Percentiles rank a stretch among this genome's conserved stretches.
Conservation (phyloP, 1,139 yeast species). For the Geotrichum siamense region DNA sequence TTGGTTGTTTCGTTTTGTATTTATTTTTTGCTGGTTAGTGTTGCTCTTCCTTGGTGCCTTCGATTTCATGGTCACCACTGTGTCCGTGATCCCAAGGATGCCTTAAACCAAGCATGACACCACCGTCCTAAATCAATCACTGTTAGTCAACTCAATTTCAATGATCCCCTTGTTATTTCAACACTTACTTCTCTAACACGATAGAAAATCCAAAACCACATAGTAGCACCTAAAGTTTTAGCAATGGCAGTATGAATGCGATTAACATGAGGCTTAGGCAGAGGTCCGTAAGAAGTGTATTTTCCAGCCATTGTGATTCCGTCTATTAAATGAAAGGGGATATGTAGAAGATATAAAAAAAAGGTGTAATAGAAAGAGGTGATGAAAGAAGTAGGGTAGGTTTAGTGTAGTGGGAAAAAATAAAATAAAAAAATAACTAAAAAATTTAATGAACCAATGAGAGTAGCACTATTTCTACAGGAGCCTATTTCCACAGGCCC, state of each 20-base stretch:
- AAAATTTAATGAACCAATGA: slow-evolving; percentile 1
- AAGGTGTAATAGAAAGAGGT: not conserved
- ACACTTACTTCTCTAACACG: slow-evolving; percentile 57
- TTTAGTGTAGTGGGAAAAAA: not conserved
- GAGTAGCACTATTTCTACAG: not conserved
- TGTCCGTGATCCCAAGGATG: slow-evolving; percentile 39
- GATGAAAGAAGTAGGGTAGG: not conserved
- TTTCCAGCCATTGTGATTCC: slow-evolving; percentile 15
- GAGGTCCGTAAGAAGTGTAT: slow-evolving; percentile 25
- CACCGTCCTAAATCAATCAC: slow-evolving; percentile 37
- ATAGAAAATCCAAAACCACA: slow-evolving; percentile 85
- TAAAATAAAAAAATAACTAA: too few relatives aligned
- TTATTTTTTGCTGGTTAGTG: slow-evolving; percentile 8
- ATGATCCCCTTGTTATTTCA: too few relatives aligned
- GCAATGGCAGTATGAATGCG: slow-evolving; percentile 49
- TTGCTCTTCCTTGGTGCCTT: slow-evolving; percentile 14
- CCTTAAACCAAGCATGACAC: slow-evolving; percentile 37
- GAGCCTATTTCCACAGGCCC: too few relatives aligned
- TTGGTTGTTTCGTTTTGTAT: too few relatives aligned
- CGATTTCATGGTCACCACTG: slow-evolving; percentile 22
- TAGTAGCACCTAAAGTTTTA: slow-evolving; percentile 65
- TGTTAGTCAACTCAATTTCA: too few relatives aligned
- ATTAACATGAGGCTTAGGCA: slow-evolving; percentile 34
- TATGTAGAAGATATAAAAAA: not conserved
- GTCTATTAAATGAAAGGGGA: not conserved